Evolutionary conservation across 257 asterid genomes (phyloP), one percentile per base, ranked within the genome.

Genomic region (Solanum bulbocastanum): DNA sequence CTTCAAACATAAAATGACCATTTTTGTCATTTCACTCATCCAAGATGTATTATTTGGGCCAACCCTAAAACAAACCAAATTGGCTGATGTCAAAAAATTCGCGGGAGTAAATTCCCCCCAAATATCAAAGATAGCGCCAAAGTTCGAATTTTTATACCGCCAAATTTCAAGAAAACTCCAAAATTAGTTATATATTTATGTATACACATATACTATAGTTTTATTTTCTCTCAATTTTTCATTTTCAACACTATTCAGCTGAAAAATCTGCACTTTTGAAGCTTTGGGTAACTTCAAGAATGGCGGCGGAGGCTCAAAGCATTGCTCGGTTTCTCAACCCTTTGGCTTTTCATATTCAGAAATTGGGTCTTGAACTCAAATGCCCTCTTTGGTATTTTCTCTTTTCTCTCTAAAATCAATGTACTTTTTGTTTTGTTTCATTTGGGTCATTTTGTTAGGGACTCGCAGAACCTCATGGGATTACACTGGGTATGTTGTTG

Each of bases 351-450:
- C 96, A 94, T 88, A 90, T 94, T 35, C 98, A 95, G 89, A 97
- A 97, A 92, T 89, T 97, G 58, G 98, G 91, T 6, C 94, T 93
- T 75, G 99, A 95, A 94, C 97, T 97, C 89, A 97, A 96, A 88
- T 97, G 99, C 87, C 98, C 98, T 65, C 87, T 93, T 33, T 97
- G 98, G 99, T 96, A 90, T 60, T 0, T 4, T 8, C 72, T 58
- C 13, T 4, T 42, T 86, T 88, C 27, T 60, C 36, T 86, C 10
- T 3, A 79, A 12, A 1, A 36, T 33, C 35, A 37, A 18, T 73
- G 3, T 18, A 35, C 4, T 2, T n/a, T 25, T 78, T 40, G 7
- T 42, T 42, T 42, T 40, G 4, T 42, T 42, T 42, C 14, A 78
- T 40, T 78, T 40, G 36, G 8, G 62, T 78, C 36, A 3, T 69